A percentile compares a stretch with the other conserved stretches of the same genome.
Evolutionary conservation across 2,329 filamentous ascomycete species (phyloP).

Genomic region (Aspergillus aculeatus): DNA sequence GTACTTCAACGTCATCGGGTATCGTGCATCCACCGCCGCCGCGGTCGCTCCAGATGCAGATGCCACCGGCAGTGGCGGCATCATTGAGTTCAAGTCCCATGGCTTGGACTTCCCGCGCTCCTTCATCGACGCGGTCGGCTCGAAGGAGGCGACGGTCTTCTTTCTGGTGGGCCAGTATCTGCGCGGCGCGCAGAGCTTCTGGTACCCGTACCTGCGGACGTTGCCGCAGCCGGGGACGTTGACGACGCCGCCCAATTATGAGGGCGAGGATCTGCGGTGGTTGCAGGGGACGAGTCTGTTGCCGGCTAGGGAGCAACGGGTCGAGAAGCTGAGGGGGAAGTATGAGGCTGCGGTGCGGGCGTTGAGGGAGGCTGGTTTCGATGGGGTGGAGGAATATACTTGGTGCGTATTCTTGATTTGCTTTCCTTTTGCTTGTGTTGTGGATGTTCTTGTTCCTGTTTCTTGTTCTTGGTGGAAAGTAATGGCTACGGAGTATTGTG

Average conservation of each 20-base stretch:
- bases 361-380: constrained; percentile 34
- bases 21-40: constrained; percentile 9
- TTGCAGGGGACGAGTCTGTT: constrained; percentile 39
- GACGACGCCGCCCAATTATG: constrained; percentile 64
- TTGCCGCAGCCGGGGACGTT: constrained; percentile 64
- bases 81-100: constrained; percentile 29
- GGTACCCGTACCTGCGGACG: constrained; percentile 66
- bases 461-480: constrained; percentile 6
- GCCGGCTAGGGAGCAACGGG: constrained; percentile 33
- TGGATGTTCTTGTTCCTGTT: background rate
- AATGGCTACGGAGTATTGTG: background rate
- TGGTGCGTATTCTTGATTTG: constrained; percentile 32
- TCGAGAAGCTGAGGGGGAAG: constrained; percentile 37
- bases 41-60: background rate
- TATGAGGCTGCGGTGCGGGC: constrained; percentile 35
- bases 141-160: constrained; percentile 65
- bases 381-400: constrained; percentile 34
- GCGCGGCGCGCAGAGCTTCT: constrained; percentile 58
- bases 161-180: constrained; percentile 69
- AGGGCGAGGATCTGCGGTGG: constrained; percentile 57
- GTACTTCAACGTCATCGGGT: constrained; percentile 37
- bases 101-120: constrained; percentile 46
- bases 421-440: background rate
- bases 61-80: background rate
- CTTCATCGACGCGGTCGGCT: constrained; percentile 53